A percentile compares a stretch with the other conserved stretches of the same genome.
Conservation (phyloP, 208 protist species). For the Leptomonas seymouri region DNA sequence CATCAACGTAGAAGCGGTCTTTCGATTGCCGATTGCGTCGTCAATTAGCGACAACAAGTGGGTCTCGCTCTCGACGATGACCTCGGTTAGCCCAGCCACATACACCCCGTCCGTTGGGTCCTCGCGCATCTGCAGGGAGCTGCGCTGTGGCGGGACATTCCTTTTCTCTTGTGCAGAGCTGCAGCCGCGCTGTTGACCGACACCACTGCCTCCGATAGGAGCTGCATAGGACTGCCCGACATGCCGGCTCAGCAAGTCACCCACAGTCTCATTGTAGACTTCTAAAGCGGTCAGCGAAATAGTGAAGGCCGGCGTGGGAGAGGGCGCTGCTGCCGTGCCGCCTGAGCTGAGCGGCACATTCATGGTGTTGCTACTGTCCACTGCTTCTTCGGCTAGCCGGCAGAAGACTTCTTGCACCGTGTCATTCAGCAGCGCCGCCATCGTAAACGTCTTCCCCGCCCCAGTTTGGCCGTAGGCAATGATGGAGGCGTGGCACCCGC, state of each 20-base stretch:
- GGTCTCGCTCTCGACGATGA: slow-evolving; percentile 55
- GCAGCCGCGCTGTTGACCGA: slow-evolving; percentile 3
- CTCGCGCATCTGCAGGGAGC: slow-evolving; percentile 82
- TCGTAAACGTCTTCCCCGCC: slow-evolving; percentile 96
- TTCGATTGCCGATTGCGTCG: slow-evolving; percentile 81
- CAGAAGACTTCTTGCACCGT: slow-evolving; percentile 90
- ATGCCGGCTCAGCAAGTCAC: slow-evolving; percentile 73
- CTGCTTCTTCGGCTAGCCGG: slow-evolving; percentile 52
- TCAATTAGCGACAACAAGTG: slow-evolving; percentile 85
- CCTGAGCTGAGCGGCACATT: background rate
- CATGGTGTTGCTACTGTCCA: background rate
- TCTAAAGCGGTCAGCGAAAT: slow-evolving; percentile 85
- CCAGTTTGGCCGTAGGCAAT: slow-evolving; percentile 97
- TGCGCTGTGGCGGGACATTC: background rate
- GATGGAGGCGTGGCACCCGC: slow-evolving; percentile 91
- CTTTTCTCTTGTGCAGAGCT: slow-evolving; percentile 1
- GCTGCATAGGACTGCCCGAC: slow-evolving; percentile 1
- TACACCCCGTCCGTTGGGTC: slow-evolving; percentile 80
- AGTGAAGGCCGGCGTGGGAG: slow-evolving; percentile 18
- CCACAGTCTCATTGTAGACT: slow-evolving; percentile 95
- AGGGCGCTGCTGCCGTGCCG: background rate
- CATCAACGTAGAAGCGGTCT: slow-evolving; percentile 92
- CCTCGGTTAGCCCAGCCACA: slow-evolving; percentile 76
- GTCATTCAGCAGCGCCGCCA: slow-evolving; percentile 66
- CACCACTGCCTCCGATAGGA: background rate